Percentiles rank a stretch among this genome's conserved stretches.
phyloP scores from a whole-genome alignment of 257 asterid species.

The Gynochthodes officinalis region DNA sequence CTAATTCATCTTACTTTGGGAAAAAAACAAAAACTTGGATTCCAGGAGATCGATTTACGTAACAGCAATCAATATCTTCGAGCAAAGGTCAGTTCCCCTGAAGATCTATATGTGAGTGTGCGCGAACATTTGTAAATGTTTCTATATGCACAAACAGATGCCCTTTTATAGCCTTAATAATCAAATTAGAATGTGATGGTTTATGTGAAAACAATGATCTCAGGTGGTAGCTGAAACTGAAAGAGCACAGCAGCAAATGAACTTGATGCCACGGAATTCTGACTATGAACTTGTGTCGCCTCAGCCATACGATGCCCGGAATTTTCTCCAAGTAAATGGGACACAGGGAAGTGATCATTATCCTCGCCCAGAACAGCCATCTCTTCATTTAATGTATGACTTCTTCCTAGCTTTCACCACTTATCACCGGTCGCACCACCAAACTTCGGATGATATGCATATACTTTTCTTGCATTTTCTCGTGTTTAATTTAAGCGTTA shows the following conservation, averaged over 20 bases:
- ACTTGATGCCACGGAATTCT: conserved; percentile 75
- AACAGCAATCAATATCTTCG: conserved; percentile 85
- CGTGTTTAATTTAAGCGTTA: too few relatives aligned
- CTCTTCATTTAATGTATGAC: conserved; percentile 68
- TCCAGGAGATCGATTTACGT: conserved; percentile 87
- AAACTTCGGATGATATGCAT: too few relatives aligned
- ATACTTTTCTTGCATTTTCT: neutral
- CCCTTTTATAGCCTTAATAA: too few relatives aligned
- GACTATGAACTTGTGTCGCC: conserved; percentile 52
- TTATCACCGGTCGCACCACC: too few relatives aligned
- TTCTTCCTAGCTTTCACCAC: too few relatives aligned
- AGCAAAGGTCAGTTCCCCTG: conserved; percentile 62
- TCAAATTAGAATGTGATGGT: too few relatives aligned
- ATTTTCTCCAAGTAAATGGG: conserved; percentile 65
- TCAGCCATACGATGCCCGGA: conserved; percentile 66
- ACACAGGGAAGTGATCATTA: conserved; percentile 47
- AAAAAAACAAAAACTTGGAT: conserved; percentile 20
- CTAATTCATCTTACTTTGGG: too few relatives aligned
- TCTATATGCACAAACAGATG: too few relatives aligned
- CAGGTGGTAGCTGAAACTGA: conserved; percentile 71
- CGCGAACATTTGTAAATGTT: too few relatives aligned
- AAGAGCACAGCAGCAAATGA: conserved; percentile 70
- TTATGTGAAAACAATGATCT: neutral
- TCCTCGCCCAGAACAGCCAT: conserved; percentile 48
- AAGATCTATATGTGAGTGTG: conserved; percentile 2